phyloP scores from a whole-genome alignment of 768 basidiomycete species.

The Lactifluus subvellereus region DNA sequence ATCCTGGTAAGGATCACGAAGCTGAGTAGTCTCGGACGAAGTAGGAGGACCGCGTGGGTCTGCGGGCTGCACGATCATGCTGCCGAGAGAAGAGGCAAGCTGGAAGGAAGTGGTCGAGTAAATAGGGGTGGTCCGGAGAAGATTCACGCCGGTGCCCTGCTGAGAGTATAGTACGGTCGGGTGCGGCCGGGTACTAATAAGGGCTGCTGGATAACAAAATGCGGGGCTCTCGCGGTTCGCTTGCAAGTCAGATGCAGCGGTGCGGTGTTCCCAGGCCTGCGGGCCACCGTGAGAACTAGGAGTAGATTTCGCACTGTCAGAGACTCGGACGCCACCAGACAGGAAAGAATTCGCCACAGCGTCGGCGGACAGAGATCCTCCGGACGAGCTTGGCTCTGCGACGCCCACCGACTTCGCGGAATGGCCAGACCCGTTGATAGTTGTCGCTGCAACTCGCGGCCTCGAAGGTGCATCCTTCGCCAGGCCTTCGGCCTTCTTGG shows the following conservation, averaged over 20 bases:
- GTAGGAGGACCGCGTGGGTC: not conserved
- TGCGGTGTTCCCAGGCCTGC: not conserved
- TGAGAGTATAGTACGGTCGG: not conserved
- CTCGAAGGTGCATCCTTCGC: not conserved
- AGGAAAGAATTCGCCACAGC: not conserved
- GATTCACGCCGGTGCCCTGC: not conserved
- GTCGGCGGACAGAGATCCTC: not conserved
- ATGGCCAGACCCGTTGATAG: not conserved
- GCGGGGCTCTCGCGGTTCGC: not conserved
- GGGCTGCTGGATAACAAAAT: not conserved
- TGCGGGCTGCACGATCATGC: not conserved
- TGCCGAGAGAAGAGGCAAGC: not conserved
- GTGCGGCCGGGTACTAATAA: no score
- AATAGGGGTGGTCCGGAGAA: not conserved
- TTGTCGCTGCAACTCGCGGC: not conserved
- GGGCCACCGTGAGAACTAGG: not conserved
- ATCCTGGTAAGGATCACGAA: not conserved
- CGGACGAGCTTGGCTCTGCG: not conserved
- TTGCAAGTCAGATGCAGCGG: not conserved
- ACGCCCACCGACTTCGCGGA: not conserved
- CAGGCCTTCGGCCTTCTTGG: not conserved
- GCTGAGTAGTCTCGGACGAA: not conserved
- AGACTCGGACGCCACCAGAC: not conserved
- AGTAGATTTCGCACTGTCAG: not conserved
- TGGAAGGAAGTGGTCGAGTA: not conserved